Evolutionary conservation across 129 eudicot species (phyloP), one percentile per base, ranked within the genome.

Genomic region (Tagetes erecta): DNA sequence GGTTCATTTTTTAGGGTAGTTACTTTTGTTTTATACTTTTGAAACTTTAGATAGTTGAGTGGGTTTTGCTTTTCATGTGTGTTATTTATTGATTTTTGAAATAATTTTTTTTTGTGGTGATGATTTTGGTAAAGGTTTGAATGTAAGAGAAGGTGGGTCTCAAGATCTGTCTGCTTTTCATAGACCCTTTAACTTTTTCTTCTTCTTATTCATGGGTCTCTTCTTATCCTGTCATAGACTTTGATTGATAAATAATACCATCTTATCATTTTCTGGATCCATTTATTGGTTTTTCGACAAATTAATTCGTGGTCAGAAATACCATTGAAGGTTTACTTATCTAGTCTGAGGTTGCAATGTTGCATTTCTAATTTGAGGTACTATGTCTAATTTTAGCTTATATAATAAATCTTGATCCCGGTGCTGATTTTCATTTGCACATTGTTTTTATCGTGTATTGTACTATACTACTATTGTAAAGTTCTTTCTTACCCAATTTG

Each of bases 141-240:
- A 64, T 72, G 76, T 70, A 76, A 55, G 80, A 76, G 79, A 70
- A 70, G 57, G 84, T 73, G 87, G 84, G 78, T 77, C 85, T 20
- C 27, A 70, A 86, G 95, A 86, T 87, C 88, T 86, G 86, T 84
- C 80, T 86, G 89, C 79, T 83, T 84, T 87, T 73, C 78, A 69
- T 84, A 4, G 45, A 58, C 63, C 64, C 80, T 74, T 55, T 55
- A 20, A 2, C 62, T 55, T 78, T 80, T 77, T 64, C 67, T 72
- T 37, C 65, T 52, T 57, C 75, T 80, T 71, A 66, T 83, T 71
- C 77, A 56, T 78, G 73, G 73, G 68, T 62, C 68, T 82, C 75
- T 82, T 80, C 85, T 87, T 82, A 80, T 90, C 84, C 81, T 83
- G 75, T 80, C 55, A 64, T 85, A 62, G 83, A 70, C 57, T 71